Percentiles rank a stretch among this genome's conserved stretches.
Conservation (phyloP, 441 rosid species). For the Jatropha podagrica region DNA sequence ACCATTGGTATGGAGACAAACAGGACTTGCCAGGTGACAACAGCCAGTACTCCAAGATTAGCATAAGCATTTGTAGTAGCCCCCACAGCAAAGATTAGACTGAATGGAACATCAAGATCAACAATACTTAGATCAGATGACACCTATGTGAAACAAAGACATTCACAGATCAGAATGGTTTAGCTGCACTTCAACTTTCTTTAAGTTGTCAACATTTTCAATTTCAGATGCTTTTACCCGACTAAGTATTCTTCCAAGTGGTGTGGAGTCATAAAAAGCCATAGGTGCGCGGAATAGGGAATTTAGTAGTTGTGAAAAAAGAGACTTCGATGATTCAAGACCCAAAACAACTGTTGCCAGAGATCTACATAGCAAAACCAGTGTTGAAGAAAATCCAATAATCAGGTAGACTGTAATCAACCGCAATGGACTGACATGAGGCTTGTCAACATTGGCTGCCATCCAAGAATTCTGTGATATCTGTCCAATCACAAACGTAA, state of each 20-base stretch:
- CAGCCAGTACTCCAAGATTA: conserved; percentile 79
- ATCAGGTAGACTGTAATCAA: conserved; percentile 69
- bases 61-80: conserved; percentile 56
- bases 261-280: conserved; percentile 95
- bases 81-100: conserved; percentile 59
- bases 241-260: conserved; percentile 92
- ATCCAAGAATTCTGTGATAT: conserved; percentile 86
- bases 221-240: conserved; percentile 49
- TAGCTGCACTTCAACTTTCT: not conserved
- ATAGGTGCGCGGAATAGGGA: conserved; percentile 95
- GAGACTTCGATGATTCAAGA: conserved; percentile 67
- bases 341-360: conserved; percentile 53
- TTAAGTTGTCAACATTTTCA: not conserved
- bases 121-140: conserved; percentile 91
- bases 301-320: conserved; percentile 77
- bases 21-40: conserved; percentile 92
- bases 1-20: conserved; percentile 84
- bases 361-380: conserved; percentile 58
- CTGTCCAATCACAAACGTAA: conserved; percentile 59
- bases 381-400: conserved; percentile 52
- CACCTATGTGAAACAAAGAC: conserved; percentile 40
- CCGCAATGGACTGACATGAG: conserved; percentile 57
- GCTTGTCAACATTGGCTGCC: conserved; percentile 90
- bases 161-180: not conserved
- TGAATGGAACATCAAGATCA: conserved; percentile 86